These are phyloP conservation scores for Salvia sclarea DNA, from an alignment of 305 asterid species.

Conservation along the genomic window DNA sequence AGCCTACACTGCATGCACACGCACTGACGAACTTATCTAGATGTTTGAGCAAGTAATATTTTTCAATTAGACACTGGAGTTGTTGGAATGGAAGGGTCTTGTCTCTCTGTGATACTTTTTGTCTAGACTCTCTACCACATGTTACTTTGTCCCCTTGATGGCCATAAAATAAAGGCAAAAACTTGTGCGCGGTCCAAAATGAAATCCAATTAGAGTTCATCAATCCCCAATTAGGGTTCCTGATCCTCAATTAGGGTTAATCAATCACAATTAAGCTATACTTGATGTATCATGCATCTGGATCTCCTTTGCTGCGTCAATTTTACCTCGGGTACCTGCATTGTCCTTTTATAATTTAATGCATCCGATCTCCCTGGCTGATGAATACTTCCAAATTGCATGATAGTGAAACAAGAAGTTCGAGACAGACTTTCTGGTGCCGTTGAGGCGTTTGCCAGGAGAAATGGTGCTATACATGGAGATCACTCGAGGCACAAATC, in stretches of 20 bases:
- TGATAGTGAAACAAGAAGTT: slow-evolving; percentile 59
- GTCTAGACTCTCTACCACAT: neutral
- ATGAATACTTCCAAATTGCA: slow-evolving; percentile 17
- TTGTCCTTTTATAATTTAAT: no score
- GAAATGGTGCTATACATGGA: slow-evolving; percentile 57
- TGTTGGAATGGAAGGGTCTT: neutral
- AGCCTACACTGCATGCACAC: neutral
- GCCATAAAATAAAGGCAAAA: neutral
- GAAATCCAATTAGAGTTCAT: no score
- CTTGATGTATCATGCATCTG: neutral
- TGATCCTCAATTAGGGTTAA: no score
- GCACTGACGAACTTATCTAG: neutral
- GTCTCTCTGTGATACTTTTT: neutral
- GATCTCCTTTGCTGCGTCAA: no score
- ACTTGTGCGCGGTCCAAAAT: no score
- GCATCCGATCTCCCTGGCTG: slow-evolving; percentile 11
- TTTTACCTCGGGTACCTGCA: neutral
- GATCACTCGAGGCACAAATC: slow-evolving; percentile 61
- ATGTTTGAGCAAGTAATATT: neutral
- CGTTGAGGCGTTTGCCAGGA: slow-evolving; percentile 60
- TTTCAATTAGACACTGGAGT: neutral
- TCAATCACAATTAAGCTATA: no score
- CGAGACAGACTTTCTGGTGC: slow-evolving; percentile 70
- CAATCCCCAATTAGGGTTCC: no score
- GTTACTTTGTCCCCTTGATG: neutral